Base-by-base conservation (phyloP, 2,329 filamentous ascomycete species). In the Apiospora phragmitis region DNA sequence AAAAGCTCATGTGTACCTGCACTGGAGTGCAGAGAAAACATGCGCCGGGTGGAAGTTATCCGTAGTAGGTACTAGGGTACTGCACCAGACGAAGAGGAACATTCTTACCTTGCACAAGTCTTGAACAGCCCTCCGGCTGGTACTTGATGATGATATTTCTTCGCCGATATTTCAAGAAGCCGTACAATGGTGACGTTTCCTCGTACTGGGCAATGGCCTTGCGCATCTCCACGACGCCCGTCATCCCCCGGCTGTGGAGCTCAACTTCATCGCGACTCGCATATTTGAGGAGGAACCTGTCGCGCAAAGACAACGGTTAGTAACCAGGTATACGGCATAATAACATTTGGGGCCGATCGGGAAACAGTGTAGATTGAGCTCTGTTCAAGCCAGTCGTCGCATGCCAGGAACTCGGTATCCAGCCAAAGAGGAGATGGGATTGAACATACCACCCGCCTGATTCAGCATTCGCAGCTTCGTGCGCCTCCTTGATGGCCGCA, bases 231-330 rank as follows among this genome's bases (percentile, higher is more conserved):
- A 90, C 88, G 71, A 97, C 91, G 73, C 96, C 95, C 75, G 93
- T 93, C 75, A 87, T 92, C 67, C 96, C 96, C 75, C 89, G 90
- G 72, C 87, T 89, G 71, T 96, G 85, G 70, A 99, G 83, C 74
- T 93, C 91, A 72, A 99, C 88, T 76, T 95, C 93, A 85, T 99
- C 96, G 81, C 96, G 92, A 72, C 92, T 92, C 73, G 90, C 87
- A 83, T 99, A 99, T 80, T 95, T 95, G 76, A 99, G 90, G 73
- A 98, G 89, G 78, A 99, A 96, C 96, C 96, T 98, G 79, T 76
- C 71, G 69, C 41, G 32, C 71, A 47, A 35, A 65, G 69, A 38
- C 18, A 69, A 38, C 32, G 62, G 62, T 73, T 72, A 72, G 66
- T 72, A 76, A 45, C 74, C 71, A 69, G 78, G 51, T 32, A 41